Conservation (phyloP, 169 alveolate species). For the Plasmodium gallinaceum region DNA sequence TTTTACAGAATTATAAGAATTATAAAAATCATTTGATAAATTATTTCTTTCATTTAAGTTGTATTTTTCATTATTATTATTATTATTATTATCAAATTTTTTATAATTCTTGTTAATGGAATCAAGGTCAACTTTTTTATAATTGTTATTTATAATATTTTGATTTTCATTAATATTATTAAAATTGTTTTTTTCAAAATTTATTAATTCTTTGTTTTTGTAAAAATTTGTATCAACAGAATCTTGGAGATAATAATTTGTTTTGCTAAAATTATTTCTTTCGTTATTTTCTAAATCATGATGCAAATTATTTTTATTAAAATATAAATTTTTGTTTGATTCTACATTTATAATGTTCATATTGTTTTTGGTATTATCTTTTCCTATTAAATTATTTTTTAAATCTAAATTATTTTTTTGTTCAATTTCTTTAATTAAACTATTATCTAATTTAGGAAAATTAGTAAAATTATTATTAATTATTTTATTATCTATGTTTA, state of each 20-base stretch:
- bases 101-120: too few relatives aligned
- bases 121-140: background rate
- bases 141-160: background rate
- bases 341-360: background rate
- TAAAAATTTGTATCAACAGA: background rate
- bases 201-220: background rate
- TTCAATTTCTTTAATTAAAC: background rate
- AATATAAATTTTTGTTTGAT: background rate
- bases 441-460: background rate
- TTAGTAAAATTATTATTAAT: background rate
- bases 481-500: background rate
- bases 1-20: background rate
- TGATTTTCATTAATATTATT: background rate
- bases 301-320: background rate
- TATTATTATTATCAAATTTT: too few relatives aligned
- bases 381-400: background rate
- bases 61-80: too few relatives aligned
- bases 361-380: background rate
- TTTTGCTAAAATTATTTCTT: background rate
- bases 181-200: background rate
- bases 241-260: background rate
- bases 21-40: background rate
- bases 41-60: too few relatives aligned
- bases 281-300: conserved; percentile 5
- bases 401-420: background rate